These are phyloP conservation scores for Castanea crenata DNA, from an alignment of 306 rosid genomes.

Conservation along the genomic window DNA sequence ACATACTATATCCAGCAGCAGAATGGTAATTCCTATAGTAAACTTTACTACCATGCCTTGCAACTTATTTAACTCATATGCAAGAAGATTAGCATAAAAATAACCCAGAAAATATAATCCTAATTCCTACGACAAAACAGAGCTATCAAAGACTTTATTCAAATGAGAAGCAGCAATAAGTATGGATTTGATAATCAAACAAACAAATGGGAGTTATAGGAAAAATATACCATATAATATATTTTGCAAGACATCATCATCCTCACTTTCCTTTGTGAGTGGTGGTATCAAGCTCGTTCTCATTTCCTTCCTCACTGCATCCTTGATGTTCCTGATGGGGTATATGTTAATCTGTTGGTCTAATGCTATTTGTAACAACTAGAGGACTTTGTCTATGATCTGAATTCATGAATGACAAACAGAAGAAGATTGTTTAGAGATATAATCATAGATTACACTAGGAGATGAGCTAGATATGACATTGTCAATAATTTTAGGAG, in stretches of 20 bases:
- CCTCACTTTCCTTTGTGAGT: slow-evolving; percentile 33
- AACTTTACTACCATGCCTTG: background rate
- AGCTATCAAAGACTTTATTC: background rate
- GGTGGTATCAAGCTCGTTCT: slow-evolving; percentile 21
- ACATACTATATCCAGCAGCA: background rate
- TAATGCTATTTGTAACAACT: no score
- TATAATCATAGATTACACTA: no score
- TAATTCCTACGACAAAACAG: background rate
- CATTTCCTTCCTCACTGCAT: slow-evolving; percentile 38
- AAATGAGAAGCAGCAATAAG: background rate
- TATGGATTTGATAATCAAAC: background rate
- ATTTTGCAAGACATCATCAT: slow-evolving; percentile 26
- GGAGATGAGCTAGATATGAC: no score
- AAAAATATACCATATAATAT: slow-evolving; percentile 30
- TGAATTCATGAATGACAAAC: no score
- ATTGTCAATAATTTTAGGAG: no score
- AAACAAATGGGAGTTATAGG: background rate
- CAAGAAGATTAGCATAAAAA: background rate
- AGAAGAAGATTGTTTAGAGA: no score
- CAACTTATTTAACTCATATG: background rate
- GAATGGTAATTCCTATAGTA: background rate
- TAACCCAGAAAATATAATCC: background rate
- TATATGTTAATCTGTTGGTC: no score
- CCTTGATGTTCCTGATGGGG: slow-evolving; percentile 30
- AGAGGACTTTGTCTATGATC: no score